Evolutionary conservation across 2,329 filamentous ascomycete species (phyloP).

Genomic region (Tolypocladium ovalisporum): DNA sequence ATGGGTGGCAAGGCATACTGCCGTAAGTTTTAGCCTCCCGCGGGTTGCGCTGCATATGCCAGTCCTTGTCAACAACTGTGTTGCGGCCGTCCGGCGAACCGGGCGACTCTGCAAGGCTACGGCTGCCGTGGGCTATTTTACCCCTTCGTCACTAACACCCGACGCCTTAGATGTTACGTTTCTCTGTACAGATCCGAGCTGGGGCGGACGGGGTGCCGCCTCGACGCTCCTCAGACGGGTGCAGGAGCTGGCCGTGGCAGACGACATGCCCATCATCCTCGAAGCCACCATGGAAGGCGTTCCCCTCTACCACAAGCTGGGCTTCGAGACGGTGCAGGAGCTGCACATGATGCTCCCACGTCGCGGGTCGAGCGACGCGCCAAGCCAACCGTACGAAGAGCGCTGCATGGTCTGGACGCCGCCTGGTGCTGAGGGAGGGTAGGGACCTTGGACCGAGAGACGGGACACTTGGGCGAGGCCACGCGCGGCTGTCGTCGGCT

Average conservation of each 20-base stretch:
- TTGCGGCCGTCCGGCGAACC: too few relatives aligned
- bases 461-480: not conserved
- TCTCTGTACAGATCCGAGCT: conserved; percentile 25
- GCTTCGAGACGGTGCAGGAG: conserved; percentile 19
- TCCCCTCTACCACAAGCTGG: conserved; percentile 24
- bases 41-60: not conserved
- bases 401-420: conserved; percentile 20
- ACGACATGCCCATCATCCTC: conserved; percentile 22
- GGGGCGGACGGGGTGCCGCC: conserved; percentile 23
- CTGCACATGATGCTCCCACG: conserved; percentile 25
- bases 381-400: conserved; percentile 21
- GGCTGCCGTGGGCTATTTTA: not conserved
- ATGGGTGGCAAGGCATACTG: conserved; percentile 21
- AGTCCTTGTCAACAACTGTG: too few relatives aligned
- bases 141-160: not conserved
- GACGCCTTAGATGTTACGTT: conserved; percentile 23
- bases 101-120: not conserved
- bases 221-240: conserved; percentile 20
- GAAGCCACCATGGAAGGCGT: conserved; percentile 28
- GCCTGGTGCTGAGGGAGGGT: not conserved
- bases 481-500: conserved; percentile 1
- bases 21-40: conserved; percentile 19
- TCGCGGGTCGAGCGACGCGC: conserved; percentile 12
- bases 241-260: conserved; percentile 18
- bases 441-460: not conserved